Evolutionary conservation across 495 filamentous ascomycete species (phyloP).

Genomic region (Penicillium alfredii): DNA sequence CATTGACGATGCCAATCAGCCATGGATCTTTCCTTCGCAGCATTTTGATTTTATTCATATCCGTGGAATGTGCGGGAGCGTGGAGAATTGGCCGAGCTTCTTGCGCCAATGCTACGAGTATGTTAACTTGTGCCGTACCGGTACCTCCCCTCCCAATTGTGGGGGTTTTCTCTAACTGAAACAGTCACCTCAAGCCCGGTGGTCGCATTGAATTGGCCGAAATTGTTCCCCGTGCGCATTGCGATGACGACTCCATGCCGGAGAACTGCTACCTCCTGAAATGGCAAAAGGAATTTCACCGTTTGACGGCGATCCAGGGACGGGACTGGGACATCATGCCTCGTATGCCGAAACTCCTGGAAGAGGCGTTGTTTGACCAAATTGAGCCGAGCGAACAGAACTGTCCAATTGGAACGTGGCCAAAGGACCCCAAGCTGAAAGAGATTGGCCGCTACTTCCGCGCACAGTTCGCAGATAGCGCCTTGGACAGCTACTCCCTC

Average conservation of each 20-base stretch:
- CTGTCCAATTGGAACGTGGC: constrained; percentile 33
- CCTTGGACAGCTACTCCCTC: constrained; percentile 16
- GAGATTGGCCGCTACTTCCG: constrained; percentile 28
- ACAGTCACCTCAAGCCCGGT: constrained; percentile 20
- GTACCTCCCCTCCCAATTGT: too few relatives aligned
- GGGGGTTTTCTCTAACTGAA: too few relatives aligned
- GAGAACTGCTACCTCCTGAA: constrained; percentile 8
- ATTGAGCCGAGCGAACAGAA: constrained; percentile 15
- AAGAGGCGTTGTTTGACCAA: constrained; percentile 14
- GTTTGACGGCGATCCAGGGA: constrained; percentile 18
- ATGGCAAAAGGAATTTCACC: constrained; percentile 23
- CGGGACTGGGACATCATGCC: constrained; percentile 11
- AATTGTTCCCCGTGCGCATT: constrained; percentile 3
- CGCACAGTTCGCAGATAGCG: constrained; percentile 8
- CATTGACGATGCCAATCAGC: constrained; percentile 30
- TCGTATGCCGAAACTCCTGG: constrained; percentile 1
- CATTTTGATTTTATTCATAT: constrained; percentile 34
- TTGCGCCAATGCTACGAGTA: constrained; percentile 13
- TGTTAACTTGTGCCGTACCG: too few relatives aligned
- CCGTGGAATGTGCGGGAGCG: constrained; percentile 29
- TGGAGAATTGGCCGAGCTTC: constrained; percentile 25
- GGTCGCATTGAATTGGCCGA: constrained; percentile 18
- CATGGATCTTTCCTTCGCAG: constrained; percentile 31
- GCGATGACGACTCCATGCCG: constrained; percentile 15
- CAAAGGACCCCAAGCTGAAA: constrained; percentile 33